Conservation (phyloP, 2,329 filamentous ascomycete species). For the Aureobasidium sp. region DNA sequence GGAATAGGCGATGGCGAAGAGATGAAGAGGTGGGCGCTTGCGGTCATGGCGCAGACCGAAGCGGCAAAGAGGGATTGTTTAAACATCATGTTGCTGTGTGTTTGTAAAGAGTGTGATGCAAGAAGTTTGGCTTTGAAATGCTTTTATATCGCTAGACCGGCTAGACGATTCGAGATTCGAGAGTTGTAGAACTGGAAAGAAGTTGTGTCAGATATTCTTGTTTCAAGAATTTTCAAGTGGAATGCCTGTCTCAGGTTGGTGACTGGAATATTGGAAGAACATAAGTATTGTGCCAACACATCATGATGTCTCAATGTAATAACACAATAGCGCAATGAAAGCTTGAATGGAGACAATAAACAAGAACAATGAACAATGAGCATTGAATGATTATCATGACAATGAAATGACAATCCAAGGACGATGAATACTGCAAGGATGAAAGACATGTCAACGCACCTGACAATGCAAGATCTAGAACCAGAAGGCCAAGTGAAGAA, state of each 20-base stretch:
- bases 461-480: not conserved
- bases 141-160: slow-evolving; percentile 17
- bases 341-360: slow-evolving; percentile 4
- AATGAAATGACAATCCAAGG: not conserved
- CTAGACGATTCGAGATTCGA: slow-evolving; percentile 15
- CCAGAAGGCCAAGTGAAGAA: not conserved
- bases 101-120: slow-evolving; percentile 5
- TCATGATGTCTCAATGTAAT: not conserved
- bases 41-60: slow-evolving; percentile 49
- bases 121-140: not conserved
- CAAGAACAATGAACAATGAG: not conserved
- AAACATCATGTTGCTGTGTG: slow-evolving; percentile 2
- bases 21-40: slow-evolving; percentile 72
- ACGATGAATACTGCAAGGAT: not conserved
- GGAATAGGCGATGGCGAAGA: slow-evolving; percentile 58
- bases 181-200: slow-evolving; percentile 1
- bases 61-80: slow-evolving; percentile 37
- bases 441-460: not conserved
- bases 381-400: not conserved
- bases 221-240: not conserved
- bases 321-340: slow-evolving; percentile 1
- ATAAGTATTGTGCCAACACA: not conserved
- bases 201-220: slow-evolving; percentile 2
- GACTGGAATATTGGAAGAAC: not conserved
- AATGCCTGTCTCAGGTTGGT: not conserved